These are phyloP conservation scores for Ambrosia artemisiifolia DNA, from an alignment of 129 eudicot species.

Conservation along the genomic window DNA sequence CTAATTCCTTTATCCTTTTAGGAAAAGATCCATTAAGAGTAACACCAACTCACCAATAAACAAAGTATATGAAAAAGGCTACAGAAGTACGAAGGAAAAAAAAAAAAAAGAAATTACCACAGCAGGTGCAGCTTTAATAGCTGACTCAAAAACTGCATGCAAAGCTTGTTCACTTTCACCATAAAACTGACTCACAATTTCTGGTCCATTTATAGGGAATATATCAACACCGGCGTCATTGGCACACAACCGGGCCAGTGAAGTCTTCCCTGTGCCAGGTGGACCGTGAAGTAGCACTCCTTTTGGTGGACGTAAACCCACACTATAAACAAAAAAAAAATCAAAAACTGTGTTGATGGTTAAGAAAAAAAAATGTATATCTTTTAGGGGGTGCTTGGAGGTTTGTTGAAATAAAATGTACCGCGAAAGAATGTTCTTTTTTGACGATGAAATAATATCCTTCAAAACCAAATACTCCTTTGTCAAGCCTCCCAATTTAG, in stretches of 20 bases:
- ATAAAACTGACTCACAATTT: conserved; percentile 65
- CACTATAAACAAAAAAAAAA: conserved; percentile 41
- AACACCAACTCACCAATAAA: not conserved
- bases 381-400: not conserved
- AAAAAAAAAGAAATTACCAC: conserved; percentile 57
- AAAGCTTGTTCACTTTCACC: conserved; percentile 94
- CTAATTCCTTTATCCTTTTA: not conserved
- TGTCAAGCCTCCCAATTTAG: conserved; percentile 69
- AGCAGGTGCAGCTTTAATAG: conserved; percentile 74
- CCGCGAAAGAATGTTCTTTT: conserved; percentile 63
- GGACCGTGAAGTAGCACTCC: conserved; percentile 99
- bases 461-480: conserved; percentile 64
- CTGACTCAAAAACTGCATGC: conserved; percentile 71
- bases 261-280: conserved; percentile 95
- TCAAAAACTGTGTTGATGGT: not conserved
- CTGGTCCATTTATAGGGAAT: conserved; percentile 87
- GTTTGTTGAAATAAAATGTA: conserved; percentile 16
- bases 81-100: not conserved
- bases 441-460: conserved; percentile 60
- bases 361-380: not conserved
- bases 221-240: conserved; percentile 81
- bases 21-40: not conserved
- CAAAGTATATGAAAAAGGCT: not conserved
- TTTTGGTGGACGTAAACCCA: conserved; percentile 88
- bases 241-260: conserved; percentile 71